Evolutionary conservation across 441 rosid species (phyloP).

Genomic region (Sinapis alba): DNA sequence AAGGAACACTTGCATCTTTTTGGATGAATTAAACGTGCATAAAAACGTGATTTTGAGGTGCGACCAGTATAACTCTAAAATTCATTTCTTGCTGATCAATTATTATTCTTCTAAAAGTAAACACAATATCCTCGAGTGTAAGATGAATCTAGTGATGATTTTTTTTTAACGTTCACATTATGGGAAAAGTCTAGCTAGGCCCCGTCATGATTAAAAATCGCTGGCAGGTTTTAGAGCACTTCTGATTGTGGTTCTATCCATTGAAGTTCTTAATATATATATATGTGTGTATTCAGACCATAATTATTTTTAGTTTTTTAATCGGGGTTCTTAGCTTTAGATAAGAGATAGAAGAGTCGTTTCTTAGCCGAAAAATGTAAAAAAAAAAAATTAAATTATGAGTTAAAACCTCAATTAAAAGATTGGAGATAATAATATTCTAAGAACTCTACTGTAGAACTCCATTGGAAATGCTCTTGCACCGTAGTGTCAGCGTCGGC

Average conservation of each 20-base stretch:
- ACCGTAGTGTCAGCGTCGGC: not conserved
- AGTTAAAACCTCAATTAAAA: no score
- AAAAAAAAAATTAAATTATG: no score
- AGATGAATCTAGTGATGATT: not conserved
- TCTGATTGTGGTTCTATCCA: no score
- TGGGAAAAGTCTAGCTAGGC: not conserved
- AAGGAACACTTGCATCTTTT: not conserved
- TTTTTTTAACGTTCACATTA: not conserved
- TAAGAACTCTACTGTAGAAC: no score
- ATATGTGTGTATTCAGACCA: no score
- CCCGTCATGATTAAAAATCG: conserved; percentile 5
- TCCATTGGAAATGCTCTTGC: no score
- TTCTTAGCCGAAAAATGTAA: no score
- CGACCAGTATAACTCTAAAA: not conserved
- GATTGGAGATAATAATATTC: no score
- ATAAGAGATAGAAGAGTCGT: no score
- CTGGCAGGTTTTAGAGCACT: not conserved
- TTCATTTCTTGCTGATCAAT: not conserved
- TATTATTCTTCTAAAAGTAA: conserved; percentile 8
- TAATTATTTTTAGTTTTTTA: no score
- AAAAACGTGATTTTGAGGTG: conserved; percentile 32
- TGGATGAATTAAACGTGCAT: conserved; percentile 13
- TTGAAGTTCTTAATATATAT: no score
- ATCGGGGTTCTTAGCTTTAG: no score
- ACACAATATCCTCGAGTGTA: not conserved